Evolutionary conservation across 352 stramenopile genomes (phyloP).

Genomic region (Blastocystis sp.): DNA sequence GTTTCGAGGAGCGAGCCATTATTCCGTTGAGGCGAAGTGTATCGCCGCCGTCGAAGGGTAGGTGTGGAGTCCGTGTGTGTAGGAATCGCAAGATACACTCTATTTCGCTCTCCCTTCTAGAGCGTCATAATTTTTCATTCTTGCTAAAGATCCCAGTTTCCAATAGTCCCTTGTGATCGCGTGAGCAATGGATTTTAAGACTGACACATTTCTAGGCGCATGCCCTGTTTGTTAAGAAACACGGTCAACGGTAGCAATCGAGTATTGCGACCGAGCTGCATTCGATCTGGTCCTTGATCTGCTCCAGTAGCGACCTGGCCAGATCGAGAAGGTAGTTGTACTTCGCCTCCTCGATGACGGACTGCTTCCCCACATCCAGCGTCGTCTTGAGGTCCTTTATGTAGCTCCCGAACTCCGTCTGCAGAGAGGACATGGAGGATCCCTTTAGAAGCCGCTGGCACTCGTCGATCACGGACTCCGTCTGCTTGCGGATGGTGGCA

Average conservation of each 20-base stretch:
- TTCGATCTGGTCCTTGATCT: neutral
- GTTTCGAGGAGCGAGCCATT: neutral
- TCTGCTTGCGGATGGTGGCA: neutral
- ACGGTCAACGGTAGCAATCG: neutral
- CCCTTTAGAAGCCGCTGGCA: neutral
- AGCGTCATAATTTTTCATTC: slow-evolving; percentile 66
- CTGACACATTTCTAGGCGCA: slow-evolving; percentile 51
- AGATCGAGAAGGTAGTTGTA: neutral
- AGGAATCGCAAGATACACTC: slow-evolving; percentile 53
- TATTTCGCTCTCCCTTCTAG: slow-evolving; percentile 38
- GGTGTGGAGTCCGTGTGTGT: neutral
- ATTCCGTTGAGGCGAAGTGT: neutral
- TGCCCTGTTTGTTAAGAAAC: slow-evolving; percentile 9
- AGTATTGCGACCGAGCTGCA: neutral
- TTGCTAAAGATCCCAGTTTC: slow-evolving; percentile 41
- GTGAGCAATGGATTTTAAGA: slow-evolving; percentile 35
- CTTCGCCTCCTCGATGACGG: neutral
- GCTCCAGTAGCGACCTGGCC: neutral
- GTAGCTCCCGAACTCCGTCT: neutral
- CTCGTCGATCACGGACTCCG: neutral
- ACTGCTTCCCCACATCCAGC: neutral
- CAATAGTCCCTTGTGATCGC: slow-evolving; percentile 25
- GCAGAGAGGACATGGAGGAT: neutral
- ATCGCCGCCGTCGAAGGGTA: neutral
- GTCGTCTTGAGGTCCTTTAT: neutral